phyloP scores from a whole-genome alignment of 2,329 filamentous ascomycete species.

The Aphanocladium album region DNA sequence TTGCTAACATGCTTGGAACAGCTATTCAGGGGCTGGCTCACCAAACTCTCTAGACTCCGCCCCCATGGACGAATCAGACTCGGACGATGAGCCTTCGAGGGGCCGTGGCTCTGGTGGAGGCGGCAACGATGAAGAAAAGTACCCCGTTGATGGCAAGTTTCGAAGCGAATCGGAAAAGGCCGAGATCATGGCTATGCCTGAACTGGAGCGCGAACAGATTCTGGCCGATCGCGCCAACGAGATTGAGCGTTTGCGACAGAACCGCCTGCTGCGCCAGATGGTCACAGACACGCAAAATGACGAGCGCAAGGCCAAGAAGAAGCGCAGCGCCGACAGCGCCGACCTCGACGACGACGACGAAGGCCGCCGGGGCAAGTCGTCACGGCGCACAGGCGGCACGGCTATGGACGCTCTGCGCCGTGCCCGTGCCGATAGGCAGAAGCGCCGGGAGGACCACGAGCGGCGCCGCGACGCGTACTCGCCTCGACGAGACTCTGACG shows the following conservation, averaged over 20 bases:
- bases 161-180: constrained; percentile 67
- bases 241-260: constrained; percentile 76
- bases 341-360: constrained; percentile 67
- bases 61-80: constrained; percentile 85
- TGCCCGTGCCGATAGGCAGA: constrained; percentile 56
- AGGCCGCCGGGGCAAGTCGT: constrained; percentile 55
- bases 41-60: constrained; percentile 74
- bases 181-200: constrained; percentile 77
- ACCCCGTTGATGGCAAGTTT: constrained; percentile 86
- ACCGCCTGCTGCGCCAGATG: constrained; percentile 73
- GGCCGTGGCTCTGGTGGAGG: constrained; percentile 32
- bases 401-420: constrained; percentile 67
- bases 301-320: constrained; percentile 54
- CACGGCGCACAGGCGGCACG: constrained; percentile 58
- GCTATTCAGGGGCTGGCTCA: constrained; percentile 64
- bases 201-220: constrained; percentile 86
- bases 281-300: constrained; percentile 62
- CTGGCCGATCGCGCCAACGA: constrained; percentile 82
- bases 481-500: constrained; percentile 33
- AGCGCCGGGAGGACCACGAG: constrained; percentile 48
- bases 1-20: constrained; percentile 28
- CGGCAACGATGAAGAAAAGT: constrained; percentile 58
- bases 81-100: constrained; percentile 47
- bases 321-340: constrained; percentile 72
- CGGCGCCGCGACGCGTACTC: constrained; percentile 52